phyloP scores from a whole-genome alignment of 164 flowering plant genomes.

The Liriodendron chinense region DNA sequence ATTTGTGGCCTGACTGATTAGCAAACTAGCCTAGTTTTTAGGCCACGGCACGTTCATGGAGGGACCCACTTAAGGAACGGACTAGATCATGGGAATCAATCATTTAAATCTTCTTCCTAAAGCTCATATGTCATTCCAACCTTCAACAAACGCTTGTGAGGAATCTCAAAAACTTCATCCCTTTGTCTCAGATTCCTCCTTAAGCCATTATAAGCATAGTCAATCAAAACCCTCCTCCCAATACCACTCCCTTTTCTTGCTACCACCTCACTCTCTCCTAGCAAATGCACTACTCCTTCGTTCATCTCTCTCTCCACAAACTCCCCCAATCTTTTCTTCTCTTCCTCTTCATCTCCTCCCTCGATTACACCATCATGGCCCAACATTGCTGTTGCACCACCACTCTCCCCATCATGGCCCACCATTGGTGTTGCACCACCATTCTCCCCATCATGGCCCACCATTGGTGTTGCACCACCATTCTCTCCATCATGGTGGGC shows the following conservation, averaged over 20 bases:
- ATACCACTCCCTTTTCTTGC: slow-evolving; percentile 45
- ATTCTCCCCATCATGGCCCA: too few relatives aligned
- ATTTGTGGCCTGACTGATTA: too few relatives aligned
- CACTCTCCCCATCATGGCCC: neutral
- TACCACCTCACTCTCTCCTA: slow-evolving; percentile 67
- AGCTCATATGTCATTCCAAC: slow-evolving; percentile 79
- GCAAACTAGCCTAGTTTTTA: too few relatives aligned
- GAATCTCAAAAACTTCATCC: slow-evolving; percentile 50
- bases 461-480: neutral
- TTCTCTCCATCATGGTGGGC: neutral
- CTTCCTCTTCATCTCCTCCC: neutral
- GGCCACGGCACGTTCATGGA: too few relatives aligned
- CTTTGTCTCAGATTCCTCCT: slow-evolving; percentile 59
- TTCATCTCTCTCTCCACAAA: slow-evolving; percentile 37
- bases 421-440: too few relatives aligned
- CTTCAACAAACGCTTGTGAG: slow-evolving; percentile 56
- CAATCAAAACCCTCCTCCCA: slow-evolving; percentile 51
- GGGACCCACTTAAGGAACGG: too few relatives aligned
- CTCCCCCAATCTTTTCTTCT: slow-evolving; percentile 25
- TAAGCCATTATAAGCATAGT: slow-evolving; percentile 54
- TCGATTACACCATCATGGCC: neutral
- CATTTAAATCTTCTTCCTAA: slow-evolving; percentile 12
- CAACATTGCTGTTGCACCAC: neutral
- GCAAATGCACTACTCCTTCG: slow-evolving; percentile 52
- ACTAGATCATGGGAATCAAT: too few relatives aligned